These are phyloP conservation scores for Corymbia maculata DNA, from an alignment of 345 rosid genomes.

Conservation along the genomic window DNA sequence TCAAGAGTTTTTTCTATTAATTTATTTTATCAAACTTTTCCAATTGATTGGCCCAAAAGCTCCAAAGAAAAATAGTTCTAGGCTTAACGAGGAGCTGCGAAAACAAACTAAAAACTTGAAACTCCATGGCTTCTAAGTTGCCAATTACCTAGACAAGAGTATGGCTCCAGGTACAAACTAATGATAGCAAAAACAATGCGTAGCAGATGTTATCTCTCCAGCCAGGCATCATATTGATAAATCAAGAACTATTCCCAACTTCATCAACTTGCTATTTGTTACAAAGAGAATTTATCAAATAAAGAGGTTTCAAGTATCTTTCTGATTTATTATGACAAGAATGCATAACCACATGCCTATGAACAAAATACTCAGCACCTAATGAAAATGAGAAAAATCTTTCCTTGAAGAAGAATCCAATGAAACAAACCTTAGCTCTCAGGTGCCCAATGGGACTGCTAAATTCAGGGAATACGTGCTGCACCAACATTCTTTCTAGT, in stretches of 20 bases:
- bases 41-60: neutral
- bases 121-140: neutral
- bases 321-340: neutral
- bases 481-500: slow-evolving; percentile 90
- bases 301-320: neutral
- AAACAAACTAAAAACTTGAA: neutral
- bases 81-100: neutral
- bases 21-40: neutral
- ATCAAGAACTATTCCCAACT: neutral
- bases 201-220: neutral
- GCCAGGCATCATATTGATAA: neutral
- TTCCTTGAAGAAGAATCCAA: neutral
- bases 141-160: neutral
- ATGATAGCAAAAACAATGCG: neutral
- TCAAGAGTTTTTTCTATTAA: neutral
- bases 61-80: neutral
- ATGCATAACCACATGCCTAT: neutral
- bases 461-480: slow-evolving; percentile 97
- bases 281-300: neutral
- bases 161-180: neutral
- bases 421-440: slow-evolving; percentile 76
- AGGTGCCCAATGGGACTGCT: slow-evolving; percentile 92
- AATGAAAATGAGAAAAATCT: neutral
- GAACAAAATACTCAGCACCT: neutral
- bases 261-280: neutral